A percentile compares a stretch with the other conserved stretches of the same genome.
Evolutionary conservation across 805 yeast genomes (phyloP).

Genomic region (Huiozyma naganishii): DNA sequence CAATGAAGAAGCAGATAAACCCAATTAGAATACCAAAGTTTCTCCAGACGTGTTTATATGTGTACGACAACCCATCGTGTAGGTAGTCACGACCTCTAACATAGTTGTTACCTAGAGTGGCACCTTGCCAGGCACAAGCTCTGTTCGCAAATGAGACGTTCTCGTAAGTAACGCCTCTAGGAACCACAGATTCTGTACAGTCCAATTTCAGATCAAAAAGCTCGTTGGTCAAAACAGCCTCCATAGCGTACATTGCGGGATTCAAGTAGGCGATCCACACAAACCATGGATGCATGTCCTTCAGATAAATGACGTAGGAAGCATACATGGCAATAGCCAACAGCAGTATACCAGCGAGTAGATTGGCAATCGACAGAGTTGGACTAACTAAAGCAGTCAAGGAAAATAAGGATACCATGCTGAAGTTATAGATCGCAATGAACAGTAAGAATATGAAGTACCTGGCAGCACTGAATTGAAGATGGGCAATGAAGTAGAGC

Average conservation of each 20-base stretch:
- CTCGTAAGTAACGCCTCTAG: slow-evolving; percentile 46
- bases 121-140: slow-evolving; percentile 51
- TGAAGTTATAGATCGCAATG: slow-evolving; percentile 32
- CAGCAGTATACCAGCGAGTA: slow-evolving; percentile 45
- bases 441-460: slow-evolving; percentile 41
- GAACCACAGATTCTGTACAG: slow-evolving; percentile 43
- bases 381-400: slow-evolving; percentile 41
- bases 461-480: slow-evolving; percentile 37
- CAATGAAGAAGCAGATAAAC: slow-evolving; percentile 31
- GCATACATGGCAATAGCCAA: slow-evolving; percentile 45
- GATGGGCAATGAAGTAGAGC: slow-evolving; percentile 43
- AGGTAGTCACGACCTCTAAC: slow-evolving; percentile 53
- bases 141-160: slow-evolving; percentile 28
- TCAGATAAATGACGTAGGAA: slow-evolving; percentile 53
- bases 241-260: slow-evolving; percentile 50
- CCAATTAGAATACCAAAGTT: slow-evolving; percentile 56
- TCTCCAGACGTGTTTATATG: slow-evolving; percentile 59
- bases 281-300: slow-evolving; percentile 60
- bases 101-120: slow-evolving; percentile 39
- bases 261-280: slow-evolving; percentile 51
- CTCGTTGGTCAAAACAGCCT: slow-evolving; percentile 54
- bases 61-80: slow-evolving; percentile 35
- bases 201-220: slow-evolving; percentile 45
- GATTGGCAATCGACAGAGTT: slow-evolving; percentile 45
- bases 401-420: slow-evolving; percentile 43